phyloP scores from a whole-genome alignment of 345 rosid species.

The Pistacia integerrima region DNA sequence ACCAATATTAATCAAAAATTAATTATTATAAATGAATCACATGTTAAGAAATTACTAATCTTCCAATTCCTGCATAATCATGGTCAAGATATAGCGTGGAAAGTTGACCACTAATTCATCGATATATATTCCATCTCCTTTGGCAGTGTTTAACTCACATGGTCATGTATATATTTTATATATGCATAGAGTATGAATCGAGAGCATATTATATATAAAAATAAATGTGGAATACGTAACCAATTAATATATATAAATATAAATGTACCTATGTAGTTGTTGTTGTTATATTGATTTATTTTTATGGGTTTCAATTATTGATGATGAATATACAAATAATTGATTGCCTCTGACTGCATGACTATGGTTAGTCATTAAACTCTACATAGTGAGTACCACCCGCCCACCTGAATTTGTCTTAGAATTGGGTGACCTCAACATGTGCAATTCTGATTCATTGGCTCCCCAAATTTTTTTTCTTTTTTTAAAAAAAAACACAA shows the following conservation, averaged over 20 bases:
- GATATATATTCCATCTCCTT: too few species aligned
- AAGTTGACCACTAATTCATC: not conserved
- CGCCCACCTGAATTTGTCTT: not conserved
- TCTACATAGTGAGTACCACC: not conserved
- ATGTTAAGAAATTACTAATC: too few species aligned
- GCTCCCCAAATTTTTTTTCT: too few species aligned
- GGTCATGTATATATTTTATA: not conserved
- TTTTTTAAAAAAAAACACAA: too few species aligned
- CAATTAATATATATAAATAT: not conserved
- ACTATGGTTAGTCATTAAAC: not conserved
- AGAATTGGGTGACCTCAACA: conserved; percentile 19
- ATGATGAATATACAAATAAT: not conserved
- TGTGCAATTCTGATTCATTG: not conserved
- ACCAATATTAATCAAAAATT: too few species aligned
- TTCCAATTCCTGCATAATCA: not conserved
- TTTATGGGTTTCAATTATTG: not conserved
- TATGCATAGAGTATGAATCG: not conserved
- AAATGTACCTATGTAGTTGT: too few species aligned
- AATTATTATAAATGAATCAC: too few species aligned
- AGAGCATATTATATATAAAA: not conserved
- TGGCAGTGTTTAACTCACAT: not conserved
- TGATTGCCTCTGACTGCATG: not conserved
- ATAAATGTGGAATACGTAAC: not conserved
- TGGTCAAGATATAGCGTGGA: too few species aligned
- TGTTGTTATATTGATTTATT: not conserved